Evolutionary conservation across 768 basidiomycete species (phyloP).

Genomic region (Pleurotus ostreatus): DNA sequence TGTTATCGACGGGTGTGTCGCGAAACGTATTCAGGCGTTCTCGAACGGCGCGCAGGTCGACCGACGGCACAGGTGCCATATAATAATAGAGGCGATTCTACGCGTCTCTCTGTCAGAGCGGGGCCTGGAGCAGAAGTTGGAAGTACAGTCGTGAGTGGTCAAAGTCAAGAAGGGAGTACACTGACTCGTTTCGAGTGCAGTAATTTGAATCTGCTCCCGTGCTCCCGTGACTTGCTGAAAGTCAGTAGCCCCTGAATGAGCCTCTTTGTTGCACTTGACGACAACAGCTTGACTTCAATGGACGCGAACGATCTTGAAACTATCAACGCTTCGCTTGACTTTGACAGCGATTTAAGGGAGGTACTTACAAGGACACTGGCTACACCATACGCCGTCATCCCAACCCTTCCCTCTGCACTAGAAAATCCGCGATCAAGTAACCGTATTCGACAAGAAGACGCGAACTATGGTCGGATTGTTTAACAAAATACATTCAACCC

Average conservation of each 20-base stretch:
- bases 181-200: too few relatives aligned
- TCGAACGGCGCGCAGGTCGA: background rate
- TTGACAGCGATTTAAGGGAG: slow-evolving; percentile 63
- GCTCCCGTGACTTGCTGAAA: background rate
- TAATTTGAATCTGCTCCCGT: too few relatives aligned
- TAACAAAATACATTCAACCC: slow-evolving; percentile 79
- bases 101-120: too few relatives aligned
- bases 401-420: slow-evolving; percentile 22
- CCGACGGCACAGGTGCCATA: too few relatives aligned
- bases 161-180: too few relatives aligned
- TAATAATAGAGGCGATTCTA: too few relatives aligned
- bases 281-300: slow-evolving; percentile 33
- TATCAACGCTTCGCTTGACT: slow-evolving; percentile 57
- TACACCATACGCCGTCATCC: background rate
- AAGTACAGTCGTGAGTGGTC: too few relatives aligned
- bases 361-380: slow-evolving; percentile 27
- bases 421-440: slow-evolving; percentile 80
- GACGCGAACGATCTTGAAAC: slow-evolving; percentile 49
- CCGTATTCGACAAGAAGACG: slow-evolving; percentile 70
- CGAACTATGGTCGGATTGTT: slow-evolving; percentile 70
- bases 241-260: background rate
- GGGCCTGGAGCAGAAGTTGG: too few relatives aligned
- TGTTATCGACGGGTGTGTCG: slow-evolving; percentile 53
- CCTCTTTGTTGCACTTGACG: background rate
- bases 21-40: slow-evolving; percentile 50